A percentile compares a stretch with the other conserved stretches of the same genome.
phyloP scores from a whole-genome alignment of 768 basidiomycete genomes.

The Pulveroboletus sp. region DNA sequence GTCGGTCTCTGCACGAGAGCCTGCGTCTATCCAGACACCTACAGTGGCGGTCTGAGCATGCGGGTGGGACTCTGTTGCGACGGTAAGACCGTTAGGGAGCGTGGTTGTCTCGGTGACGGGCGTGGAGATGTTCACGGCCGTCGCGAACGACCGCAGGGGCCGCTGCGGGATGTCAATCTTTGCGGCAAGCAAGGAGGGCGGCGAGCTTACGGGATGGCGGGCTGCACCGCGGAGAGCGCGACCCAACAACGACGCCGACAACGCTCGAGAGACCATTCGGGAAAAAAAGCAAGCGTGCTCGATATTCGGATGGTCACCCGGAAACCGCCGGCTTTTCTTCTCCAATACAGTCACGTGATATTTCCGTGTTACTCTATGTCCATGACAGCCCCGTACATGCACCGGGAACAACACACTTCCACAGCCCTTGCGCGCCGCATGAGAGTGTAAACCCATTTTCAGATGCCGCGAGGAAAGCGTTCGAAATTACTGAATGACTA shows the following conservation, averaged over 20 bases:
- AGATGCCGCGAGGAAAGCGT: constrained; percentile 44
- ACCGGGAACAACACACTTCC: constrained; percentile 44
- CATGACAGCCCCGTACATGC: constrained; percentile 19
- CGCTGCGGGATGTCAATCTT: constrained; percentile 33
- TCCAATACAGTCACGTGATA: constrained; percentile 17
- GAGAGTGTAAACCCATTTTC: constrained; percentile 51
- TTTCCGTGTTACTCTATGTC: no score
- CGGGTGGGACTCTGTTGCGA: constrained; percentile 88
- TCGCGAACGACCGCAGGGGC: constrained; percentile 68
- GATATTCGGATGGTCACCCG: no score
- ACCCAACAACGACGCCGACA: constrained; percentile 43
- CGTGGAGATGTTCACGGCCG: constrained; percentile 56
- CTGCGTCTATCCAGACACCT: constrained; percentile 98
- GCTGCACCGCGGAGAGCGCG: constrained; percentile 38
- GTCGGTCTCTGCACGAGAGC: constrained; percentile 94
- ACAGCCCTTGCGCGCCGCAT: constrained; percentile 29
- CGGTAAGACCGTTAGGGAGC: constrained; percentile 90
- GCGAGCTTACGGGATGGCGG: constrained; percentile 34
- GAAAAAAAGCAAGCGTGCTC: constrained; percentile 32
- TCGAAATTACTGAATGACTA: background rate
- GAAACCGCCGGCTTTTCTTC: constrained; percentile 21
- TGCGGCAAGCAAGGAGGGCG: background rate
- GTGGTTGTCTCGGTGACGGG: constrained; percentile 91
- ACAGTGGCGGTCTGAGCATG: constrained; percentile 97
- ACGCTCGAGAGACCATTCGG: constrained; percentile 44